Base-by-base conservation (phyloP, 371 early-diverging fungal species). In the Enterocytospora artemiae region DNA sequence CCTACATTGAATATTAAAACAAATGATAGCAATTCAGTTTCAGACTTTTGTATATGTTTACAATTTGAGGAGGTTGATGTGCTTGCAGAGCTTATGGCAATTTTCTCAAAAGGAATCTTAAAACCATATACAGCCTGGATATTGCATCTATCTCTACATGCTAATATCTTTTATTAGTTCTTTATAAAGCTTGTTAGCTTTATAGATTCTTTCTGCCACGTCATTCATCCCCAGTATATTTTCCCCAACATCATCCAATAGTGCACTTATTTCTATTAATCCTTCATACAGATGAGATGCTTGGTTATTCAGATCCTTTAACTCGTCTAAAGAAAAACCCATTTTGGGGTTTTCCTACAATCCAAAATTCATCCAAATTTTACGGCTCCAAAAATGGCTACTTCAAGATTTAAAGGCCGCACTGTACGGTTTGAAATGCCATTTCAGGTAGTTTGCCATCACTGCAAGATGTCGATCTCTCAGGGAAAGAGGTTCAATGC, bases 401-500 rank as follows among this genome's bases (percentile, higher is more conserved):
- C n/a, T n/a, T n/a, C n/a, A n/a, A n/a, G n/a, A n/a, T n/a, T n/a
- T n/a, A n/a, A n/a, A n/a, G n/a, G n/a, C n/a, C n/a, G n/a, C n/a
- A n/a, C n/a, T n/a, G n/a, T n/a, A n/a, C n/a, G n/a, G n/a, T n/a
- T 12, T 51, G 52, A 49, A 51, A n/a, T 50, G 1, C 96, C 96
- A 0, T 96, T 92, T 73, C 88, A 91, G 0, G 90, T 96, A 90
- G 87, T 87, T 46, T 96, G 96, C 80, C n/a, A 46, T 27, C 25
- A 20, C 7, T 94, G 96, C 73, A 88, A 89, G 33, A 89, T 91
- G 69, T 94, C 87, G 77, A 87, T 93, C 59, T 85, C 86, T 78
- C 90, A 91, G 77, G 89, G 90, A 46, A 91, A 88, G 57, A 93
- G 95, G 71, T 91, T 92, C 80, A 93, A 94, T 74, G 91, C 93